Evolutionary conservation across 257 asterid genomes (phyloP).

Genomic region (Solanum virginianum): DNA sequence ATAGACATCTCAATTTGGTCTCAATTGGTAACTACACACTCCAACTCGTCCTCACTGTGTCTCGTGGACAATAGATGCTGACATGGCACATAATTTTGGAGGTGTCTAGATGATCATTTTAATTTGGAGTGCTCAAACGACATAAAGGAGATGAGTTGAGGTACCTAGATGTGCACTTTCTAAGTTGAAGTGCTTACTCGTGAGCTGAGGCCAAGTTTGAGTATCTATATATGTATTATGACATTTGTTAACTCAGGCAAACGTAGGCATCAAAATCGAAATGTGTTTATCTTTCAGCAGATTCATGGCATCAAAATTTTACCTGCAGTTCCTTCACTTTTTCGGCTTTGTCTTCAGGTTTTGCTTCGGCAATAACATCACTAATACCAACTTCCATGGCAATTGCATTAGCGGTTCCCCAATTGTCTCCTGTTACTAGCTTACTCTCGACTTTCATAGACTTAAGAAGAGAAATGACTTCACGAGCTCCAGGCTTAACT

Average conservation of each 20-base stretch:
- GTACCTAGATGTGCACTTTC: background rate
- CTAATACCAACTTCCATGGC: slow-evolving; percentile 9
- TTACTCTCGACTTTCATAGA: slow-evolving; percentile 3
- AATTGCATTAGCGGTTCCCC: slow-evolving; percentile 18
- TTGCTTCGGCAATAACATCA: slow-evolving; percentile 5
- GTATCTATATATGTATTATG: background rate
- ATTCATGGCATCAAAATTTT: background rate
- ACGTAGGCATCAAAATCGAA: background rate
- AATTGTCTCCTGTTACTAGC: slow-evolving; percentile 16
- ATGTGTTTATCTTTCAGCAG: background rate
- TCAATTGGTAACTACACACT: too few relatives aligned
- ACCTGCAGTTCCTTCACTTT: slow-evolving; percentile 10
- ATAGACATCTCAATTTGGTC: too few relatives aligned
- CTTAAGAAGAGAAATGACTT: slow-evolving; percentile 7
- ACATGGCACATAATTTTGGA: too few relatives aligned
- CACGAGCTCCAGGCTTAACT: slow-evolving; percentile 8
- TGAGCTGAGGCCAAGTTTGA: background rate
- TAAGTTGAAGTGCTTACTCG: background rate
- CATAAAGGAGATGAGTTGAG: background rate
- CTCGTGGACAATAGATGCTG: too few relatives aligned
- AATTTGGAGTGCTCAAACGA: background rate
- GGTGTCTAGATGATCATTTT: background rate
- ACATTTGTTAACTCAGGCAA: background rate
- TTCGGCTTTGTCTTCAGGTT: slow-evolving; percentile 9
- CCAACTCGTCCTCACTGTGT: too few relatives aligned